Conservation (phyloP, 257 asterid species). For the Orobanche coerulescens region DNA sequence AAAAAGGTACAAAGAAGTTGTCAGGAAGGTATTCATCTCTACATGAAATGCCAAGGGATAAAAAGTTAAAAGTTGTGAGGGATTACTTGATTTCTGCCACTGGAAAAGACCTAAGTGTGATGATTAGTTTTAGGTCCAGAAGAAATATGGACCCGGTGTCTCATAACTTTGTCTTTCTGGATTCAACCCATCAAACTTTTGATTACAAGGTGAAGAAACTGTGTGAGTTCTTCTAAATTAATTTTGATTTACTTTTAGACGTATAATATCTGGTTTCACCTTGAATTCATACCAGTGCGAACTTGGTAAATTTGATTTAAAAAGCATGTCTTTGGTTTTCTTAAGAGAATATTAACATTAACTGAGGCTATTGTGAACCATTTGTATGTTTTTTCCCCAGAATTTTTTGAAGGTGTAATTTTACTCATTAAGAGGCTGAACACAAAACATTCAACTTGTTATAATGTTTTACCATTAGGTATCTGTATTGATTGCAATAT, state of each 20-base stretch:
- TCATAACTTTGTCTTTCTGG: slow-evolving; percentile 41
- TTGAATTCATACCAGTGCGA: not conserved
- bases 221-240: not conserved
- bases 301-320: not conserved
- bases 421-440: not conserved
- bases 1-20: slow-evolving; percentile 30
- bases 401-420: not conserved
- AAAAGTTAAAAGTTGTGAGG: slow-evolving; percentile 64
- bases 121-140: slow-evolving; percentile 64
- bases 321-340: slow-evolving; percentile 6
- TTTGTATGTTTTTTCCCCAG: not conserved
- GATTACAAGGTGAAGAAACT: slow-evolving; percentile 63
- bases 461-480: not conserved
- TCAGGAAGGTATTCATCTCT: slow-evolving; percentile 41
- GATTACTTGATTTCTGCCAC: slow-evolving; percentile 87
- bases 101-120: slow-evolving; percentile 92
- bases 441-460: not conserved
- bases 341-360: not conserved
- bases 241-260: slow-evolving; percentile 8
- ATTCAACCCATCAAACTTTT: slow-evolving; percentile 65
- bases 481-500: not conserved
- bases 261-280: not conserved
- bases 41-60: slow-evolving; percentile 56
- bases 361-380: not conserved
- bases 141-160: slow-evolving; percentile 39